Percentiles rank a stretch among this genome's conserved stretches.
phyloP scores from a whole-genome alignment of 768 basidiomycete species.

The Hypholoma sublateritium region DNA sequence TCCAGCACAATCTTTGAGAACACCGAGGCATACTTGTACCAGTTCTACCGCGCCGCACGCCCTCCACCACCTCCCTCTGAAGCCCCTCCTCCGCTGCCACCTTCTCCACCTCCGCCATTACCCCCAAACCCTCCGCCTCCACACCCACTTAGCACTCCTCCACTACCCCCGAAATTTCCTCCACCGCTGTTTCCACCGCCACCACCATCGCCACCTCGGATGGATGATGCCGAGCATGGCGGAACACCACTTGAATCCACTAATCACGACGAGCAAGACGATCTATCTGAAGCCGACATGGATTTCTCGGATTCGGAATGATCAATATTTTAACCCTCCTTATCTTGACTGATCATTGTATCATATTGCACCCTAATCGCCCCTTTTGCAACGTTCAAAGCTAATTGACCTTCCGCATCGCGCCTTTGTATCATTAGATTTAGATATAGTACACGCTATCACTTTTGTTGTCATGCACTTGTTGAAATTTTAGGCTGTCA shows the following conservation, averaged over 20 bases:
- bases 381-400: too few relatives aligned
- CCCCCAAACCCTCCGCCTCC: constrained; percentile 10
- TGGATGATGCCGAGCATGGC: not conserved
- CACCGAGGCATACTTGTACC: constrained; percentile 19
- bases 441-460: too few relatives aligned
- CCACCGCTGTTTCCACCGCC: constrained; percentile 14
- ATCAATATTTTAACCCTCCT: not conserved
- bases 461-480: too few relatives aligned
- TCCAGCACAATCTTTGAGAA: constrained; percentile 16
- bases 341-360: not conserved
- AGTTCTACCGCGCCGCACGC: constrained; percentile 11
- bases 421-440: too few relatives aligned
- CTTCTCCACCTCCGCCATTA: constrained; percentile 24
- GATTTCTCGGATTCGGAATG: constrained; percentile 35
- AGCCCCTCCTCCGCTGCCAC: constrained; percentile 37
- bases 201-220: constrained; percentile 1
- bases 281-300: constrained; percentile 30
- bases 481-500: too few relatives aligned
- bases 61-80: constrained; percentile 28
- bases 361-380: not conserved
- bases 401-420: too few relatives aligned
- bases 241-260: not conserved
- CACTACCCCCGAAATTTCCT: not conserved
- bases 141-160: constrained; percentile 2
- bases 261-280: constrained; percentile 7